Conservation (phyloP, 2,329 filamentous ascomycete genomes). For the Colletotrichum spinosum region DNA sequence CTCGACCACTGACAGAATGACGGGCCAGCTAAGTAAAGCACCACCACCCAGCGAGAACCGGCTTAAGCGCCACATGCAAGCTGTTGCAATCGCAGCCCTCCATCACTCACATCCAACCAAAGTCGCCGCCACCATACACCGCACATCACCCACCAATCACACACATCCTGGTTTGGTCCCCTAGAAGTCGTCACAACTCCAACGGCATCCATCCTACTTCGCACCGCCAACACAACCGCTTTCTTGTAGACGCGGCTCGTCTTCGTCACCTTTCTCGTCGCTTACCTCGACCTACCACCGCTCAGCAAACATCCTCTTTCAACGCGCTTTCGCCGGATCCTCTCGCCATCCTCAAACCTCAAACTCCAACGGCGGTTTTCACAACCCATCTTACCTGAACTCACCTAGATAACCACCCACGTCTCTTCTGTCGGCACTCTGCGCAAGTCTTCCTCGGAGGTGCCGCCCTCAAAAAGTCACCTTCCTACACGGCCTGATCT, state of each 20-base stretch:
- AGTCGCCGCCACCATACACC: slow-evolving; percentile 27
- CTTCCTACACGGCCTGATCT: not conserved
- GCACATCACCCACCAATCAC: slow-evolving; percentile 6
- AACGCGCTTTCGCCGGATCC: not conserved
- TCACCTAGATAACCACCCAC: too few species aligned
- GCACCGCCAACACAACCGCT: not conserved
- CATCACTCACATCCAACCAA: slow-evolving; percentile 29
- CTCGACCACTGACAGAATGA: slow-evolving; percentile 20
- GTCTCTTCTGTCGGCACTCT: not conserved
- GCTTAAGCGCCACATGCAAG: slow-evolving; percentile 38
- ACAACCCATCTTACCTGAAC: not conserved
- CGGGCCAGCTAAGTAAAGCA: slow-evolving; percentile 10
- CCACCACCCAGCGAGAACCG: slow-evolving; percentile 3
- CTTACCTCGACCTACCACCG: slow-evolving; percentile 19
- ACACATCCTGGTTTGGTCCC: not conserved
- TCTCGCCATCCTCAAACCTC: slow-evolving; percentile 6
- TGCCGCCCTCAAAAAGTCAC: not conserved
- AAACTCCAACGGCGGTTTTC: not conserved
- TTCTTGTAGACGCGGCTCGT: slow-evolving; percentile 17
- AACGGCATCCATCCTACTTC: not conserved
- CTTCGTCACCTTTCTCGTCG: slow-evolving; percentile 29
- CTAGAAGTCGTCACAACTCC: slow-evolving; percentile 20
- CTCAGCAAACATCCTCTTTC: slow-evolving; percentile 7
- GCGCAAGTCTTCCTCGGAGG: slow-evolving; percentile 16
- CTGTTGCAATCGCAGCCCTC: slow-evolving; percentile 15